A percentile compares a stretch with the other conserved stretches of the same genome.
Conservation (phyloP, 1,284 basidiomycete genomes). For the Heterobasidion annosum region DNA sequence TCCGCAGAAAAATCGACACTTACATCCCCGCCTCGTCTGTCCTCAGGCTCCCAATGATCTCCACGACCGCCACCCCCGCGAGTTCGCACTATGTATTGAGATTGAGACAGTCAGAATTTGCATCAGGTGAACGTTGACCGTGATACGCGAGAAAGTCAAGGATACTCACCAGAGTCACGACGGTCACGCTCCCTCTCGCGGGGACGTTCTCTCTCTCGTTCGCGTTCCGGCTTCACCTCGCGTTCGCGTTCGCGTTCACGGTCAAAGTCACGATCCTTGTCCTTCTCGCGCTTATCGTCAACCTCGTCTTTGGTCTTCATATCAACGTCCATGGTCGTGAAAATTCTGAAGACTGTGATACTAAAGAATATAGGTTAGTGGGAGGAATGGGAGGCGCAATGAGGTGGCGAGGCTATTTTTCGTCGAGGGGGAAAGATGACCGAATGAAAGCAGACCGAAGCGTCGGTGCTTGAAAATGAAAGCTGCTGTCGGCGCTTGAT, state of each 20-base stretch:
- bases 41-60: constrained; percentile 77
- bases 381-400: background rate
- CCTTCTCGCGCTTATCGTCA: constrained; percentile 40
- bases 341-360: background rate
- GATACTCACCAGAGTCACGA: constrained; percentile 46
- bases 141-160: background rate
- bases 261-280: constrained; percentile 29
- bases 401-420: background rate
- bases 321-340: constrained; percentile 63
- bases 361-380: background rate
- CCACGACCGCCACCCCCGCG: constrained; percentile 31
- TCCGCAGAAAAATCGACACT: constrained; percentile 15
- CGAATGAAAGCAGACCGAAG: background rate
- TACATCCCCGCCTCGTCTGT: constrained; percentile 55
- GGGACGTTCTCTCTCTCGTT: constrained; percentile 20
- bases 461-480: background rate
- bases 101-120: constrained; percentile 1
- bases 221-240: constrained; percentile 26
- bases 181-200: constrained; percentile 22
- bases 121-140: background rate
- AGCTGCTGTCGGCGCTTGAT: background rate
- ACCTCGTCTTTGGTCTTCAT: constrained; percentile 68
- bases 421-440: background rate
- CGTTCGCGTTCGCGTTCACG: constrained; percentile 36
- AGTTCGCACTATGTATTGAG: constrained; percentile 27